A percentile compares a stretch with the other conserved stretches of the same genome.
phyloP scores from a whole-genome alignment of 306 rosid genomes.

The Vicia sativa region DNA sequence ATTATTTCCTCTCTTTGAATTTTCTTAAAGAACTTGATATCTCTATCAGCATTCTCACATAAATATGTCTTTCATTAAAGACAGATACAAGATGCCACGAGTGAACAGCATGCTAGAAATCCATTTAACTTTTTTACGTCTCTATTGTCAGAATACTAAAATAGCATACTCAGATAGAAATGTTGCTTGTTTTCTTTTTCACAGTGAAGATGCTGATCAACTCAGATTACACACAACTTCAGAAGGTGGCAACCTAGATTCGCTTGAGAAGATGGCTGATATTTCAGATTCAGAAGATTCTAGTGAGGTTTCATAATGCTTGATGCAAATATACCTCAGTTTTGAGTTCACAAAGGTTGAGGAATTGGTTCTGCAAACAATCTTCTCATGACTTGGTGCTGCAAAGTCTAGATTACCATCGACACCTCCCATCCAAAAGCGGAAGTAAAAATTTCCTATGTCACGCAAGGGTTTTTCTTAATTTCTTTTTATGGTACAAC shows the following conservation, averaged over 20 bases:
- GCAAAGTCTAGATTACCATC: constrained; percentile 29
- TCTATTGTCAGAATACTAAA: constrained; percentile 6
- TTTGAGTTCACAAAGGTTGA: constrained; percentile 18
- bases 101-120: constrained; percentile 18
- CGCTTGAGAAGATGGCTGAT: constrained; percentile 79
- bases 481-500: not conserved
- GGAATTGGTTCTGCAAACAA: constrained; percentile 19
- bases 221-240: constrained; percentile 75
- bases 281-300: constrained; percentile 67
- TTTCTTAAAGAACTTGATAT: constrained; percentile 6
- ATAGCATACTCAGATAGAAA: constrained; percentile 27
- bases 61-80: constrained; percentile 1
- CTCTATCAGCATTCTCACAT: not conserved
- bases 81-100: constrained; percentile 11
- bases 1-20: not conserved
- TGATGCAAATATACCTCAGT: constrained; percentile 35
- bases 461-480: not conserved
- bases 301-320: constrained; percentile 41
- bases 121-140: not conserved
- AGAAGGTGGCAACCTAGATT: constrained; percentile 77
- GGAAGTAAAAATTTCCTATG: not conserved
- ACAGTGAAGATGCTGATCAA: constrained; percentile 85
- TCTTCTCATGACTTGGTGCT: constrained; percentile 16
- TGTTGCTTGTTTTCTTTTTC: constrained; percentile 24
- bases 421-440: not conserved